Evolutionary conservation across 805 yeast species (phyloP), one percentile per base, ranked within the genome.

Genomic region (Helenozyma rhizophorensis): DNA sequence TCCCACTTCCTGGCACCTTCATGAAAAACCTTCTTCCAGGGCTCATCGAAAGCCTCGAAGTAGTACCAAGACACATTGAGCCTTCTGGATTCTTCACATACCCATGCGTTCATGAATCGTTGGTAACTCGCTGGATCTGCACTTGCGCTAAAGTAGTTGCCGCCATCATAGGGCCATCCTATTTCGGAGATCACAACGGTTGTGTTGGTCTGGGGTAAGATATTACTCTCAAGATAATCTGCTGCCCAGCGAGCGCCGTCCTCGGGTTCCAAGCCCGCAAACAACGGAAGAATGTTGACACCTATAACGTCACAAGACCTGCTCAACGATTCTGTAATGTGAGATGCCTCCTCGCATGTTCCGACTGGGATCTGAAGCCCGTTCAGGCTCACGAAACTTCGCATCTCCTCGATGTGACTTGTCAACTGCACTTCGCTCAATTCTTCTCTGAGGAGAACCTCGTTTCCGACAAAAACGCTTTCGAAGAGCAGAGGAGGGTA

Each of bases 141-240:
- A 3, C 52, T 48, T 0, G 87, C 65, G 1, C 56, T 51, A 25
- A 58, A 50, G 35, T 61, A 67, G 1, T 23, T 36, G 0, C 85
- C 86, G 3, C 87, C 88, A 2, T 55, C 61, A 26, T 67, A 74
- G 0, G 88, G 89, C 89, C 88, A 81, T 0, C 87, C 88, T 14
- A 80, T 71, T 42, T 81, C 87, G 0, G 83, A 65, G 1, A 81
- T 63, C 4, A 70, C 58, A 5, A 78, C 44, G 19, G 49, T 53
- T 1, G 64, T 51, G 9, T 53, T 43, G 15, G 50, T 39, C 10
- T 47, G 34, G 32, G 56, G 58, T 21, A 52, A 14, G 10, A 45
- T 28, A 1, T 47, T 34, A 70, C 73, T 17, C 62, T 53, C 48
- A 21, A 74, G 38, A 42, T 63, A 77, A 29, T 72, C 71, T 22